A percentile compares a stretch with the other conserved stretches of the same genome.
These are phyloP conservation scores for Pyrus hybrid DNA, from an alignment of 331 rosid species.

Conservation along the genomic window DNA sequence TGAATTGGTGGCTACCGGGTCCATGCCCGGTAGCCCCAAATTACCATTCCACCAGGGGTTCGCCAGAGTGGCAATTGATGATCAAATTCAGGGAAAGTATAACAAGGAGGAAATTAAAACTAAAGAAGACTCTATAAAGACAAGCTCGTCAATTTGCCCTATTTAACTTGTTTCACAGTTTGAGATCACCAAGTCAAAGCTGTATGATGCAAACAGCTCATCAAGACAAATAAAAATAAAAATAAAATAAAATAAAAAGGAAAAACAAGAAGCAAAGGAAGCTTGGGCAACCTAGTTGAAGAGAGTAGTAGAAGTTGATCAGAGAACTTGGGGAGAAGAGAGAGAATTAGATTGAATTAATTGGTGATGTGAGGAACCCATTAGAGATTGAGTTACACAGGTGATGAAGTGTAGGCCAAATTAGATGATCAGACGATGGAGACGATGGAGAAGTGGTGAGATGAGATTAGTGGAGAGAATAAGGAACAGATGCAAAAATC, in stretches of 20 bases:
- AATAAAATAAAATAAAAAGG: neutral
- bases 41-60: conserved; percentile 90
- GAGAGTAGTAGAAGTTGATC: conserved; percentile 3
- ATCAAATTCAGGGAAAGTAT: neutral
- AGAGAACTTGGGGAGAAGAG: conserved; percentile 2
- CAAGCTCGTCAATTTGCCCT: neutral
- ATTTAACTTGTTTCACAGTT: conserved; percentile 1
- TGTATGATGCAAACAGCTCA: neutral
- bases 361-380: neutral
- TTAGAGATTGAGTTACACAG: conserved; percentile 5
- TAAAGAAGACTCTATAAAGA: neutral
- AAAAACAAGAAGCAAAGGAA: neutral
- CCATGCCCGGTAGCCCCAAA: conserved; percentile 72
- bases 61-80: conserved; percentile 42
- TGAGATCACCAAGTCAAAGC: conserved; percentile 28
- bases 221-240: too few relatives aligned
- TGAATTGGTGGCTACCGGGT: conserved; percentile 49
- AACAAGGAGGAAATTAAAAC: neutral
- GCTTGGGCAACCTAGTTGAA: neutral
- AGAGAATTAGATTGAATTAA: neutral
- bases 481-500: conserved; percentile 37
- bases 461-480: conserved; percentile 20
- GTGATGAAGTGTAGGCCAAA: neutral
- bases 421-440: neutral
- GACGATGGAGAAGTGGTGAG: neutral